Conservation (phyloP, 2,329 filamentous ascomycete species). For the Chlorencoelia australis region DNA sequence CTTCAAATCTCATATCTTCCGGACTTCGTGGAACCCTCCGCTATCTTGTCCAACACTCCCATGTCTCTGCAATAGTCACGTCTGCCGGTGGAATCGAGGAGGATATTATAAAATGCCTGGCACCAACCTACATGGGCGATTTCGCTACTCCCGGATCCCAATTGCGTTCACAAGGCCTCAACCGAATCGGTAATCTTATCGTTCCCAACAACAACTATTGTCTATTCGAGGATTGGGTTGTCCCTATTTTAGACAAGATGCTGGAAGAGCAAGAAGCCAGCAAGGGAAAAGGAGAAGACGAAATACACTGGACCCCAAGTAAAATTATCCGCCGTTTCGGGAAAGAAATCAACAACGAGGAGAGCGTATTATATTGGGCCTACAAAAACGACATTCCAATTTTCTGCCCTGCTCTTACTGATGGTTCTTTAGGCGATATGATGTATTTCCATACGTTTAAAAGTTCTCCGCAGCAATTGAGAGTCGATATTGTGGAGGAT, state of each 20-base stretch:
- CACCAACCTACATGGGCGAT: constrained; percentile 81
- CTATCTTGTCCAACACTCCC: constrained; percentile 85
- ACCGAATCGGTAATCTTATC: constrained; percentile 90
- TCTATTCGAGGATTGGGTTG: constrained; percentile 93
- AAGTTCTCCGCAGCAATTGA: constrained; percentile 67
- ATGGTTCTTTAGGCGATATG: constrained; percentile 95
- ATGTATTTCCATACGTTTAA: constrained; percentile 98
- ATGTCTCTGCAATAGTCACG: constrained; percentile 88
- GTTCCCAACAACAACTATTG: constrained; percentile 98
- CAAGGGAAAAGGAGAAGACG: constrained; percentile 55
- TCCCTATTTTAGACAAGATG: constrained; percentile 92
- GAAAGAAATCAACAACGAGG: constrained; percentile 86
- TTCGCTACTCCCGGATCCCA: constrained; percentile 70
- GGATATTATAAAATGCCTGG: constrained; percentile 97
- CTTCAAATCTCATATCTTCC: constrained; percentile 94
- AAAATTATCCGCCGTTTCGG: constrained; percentile 85
- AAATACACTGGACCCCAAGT: constrained; percentile 85
- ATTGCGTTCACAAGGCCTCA: constrained; percentile 76
- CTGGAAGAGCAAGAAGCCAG: constrained; percentile 83
- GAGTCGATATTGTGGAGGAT: constrained; percentile 87
- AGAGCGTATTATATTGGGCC: constrained; percentile 88
- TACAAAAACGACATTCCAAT: constrained; percentile 95
- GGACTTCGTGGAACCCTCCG: constrained; percentile 84
- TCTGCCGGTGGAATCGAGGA: constrained; percentile 94
- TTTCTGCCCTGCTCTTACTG: constrained; percentile 92